Evolutionary conservation across 2,329 filamentous ascomycete genomes (phyloP).

Genomic region (Coleophoma eucalyptorum): DNA sequence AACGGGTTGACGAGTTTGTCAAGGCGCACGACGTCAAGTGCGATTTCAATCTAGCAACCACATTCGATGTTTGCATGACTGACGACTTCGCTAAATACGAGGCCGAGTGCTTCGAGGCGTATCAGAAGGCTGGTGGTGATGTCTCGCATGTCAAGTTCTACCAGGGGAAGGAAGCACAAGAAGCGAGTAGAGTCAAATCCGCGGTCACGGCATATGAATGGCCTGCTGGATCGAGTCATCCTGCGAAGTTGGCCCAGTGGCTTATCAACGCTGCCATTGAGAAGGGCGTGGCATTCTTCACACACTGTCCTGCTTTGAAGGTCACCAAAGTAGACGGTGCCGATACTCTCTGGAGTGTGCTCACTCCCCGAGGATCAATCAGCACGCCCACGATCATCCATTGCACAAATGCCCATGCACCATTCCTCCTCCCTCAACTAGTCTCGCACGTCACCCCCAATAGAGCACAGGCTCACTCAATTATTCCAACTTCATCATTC

Average conservation of each 20-base stretch:
- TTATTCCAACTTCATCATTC: constrained; percentile 35
- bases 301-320: constrained; percentile 35
- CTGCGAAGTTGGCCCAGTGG: constrained; percentile 45
- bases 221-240: constrained; percentile 44
- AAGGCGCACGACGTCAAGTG: constrained; percentile 35
- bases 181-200: constrained; percentile 31
- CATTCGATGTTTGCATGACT: constrained; percentile 45
- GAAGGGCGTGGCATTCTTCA: constrained; percentile 36
- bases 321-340: constrained; percentile 16
- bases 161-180: constrained; percentile 33
- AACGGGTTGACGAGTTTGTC: constrained; percentile 37
- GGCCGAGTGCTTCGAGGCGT: constrained; percentile 33
- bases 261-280: constrained; percentile 33
- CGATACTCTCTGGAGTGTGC: constrained; percentile 25
- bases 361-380: constrained; percentile 30
- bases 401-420: constrained; percentile 36
- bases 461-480: constrained; percentile 38
- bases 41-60: constrained; percentile 41
- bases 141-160: constrained; percentile 36
- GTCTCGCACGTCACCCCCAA: constrained; percentile 34
- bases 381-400: constrained; percentile 28
- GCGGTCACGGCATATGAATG: constrained; percentile 45
- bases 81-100: constrained; percentile 41
- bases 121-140: constrained; percentile 37
- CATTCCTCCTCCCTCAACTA: constrained; percentile 32